Evolutionary conservation across 2,329 filamentous ascomycete genomes (phyloP).

Genomic region (Monosporascus sp.): DNA sequence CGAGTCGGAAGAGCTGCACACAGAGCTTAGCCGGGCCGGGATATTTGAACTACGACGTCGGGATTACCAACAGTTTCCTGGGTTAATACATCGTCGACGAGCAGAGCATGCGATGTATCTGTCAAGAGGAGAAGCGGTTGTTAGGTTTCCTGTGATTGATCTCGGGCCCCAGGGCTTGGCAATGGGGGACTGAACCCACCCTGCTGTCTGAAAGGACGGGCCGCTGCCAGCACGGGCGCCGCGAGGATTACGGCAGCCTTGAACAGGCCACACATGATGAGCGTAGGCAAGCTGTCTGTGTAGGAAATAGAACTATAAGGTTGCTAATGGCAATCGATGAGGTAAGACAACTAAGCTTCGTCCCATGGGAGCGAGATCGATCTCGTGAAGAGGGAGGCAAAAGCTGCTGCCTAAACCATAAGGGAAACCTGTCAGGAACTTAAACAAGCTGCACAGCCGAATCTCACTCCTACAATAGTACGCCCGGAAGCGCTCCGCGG

Average conservation of each 20-base stretch:
- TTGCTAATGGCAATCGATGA: slow-evolving; percentile 2
- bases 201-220: slow-evolving; percentile 15
- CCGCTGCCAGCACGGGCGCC: slow-evolving; percentile 30
- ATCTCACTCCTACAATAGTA: neutral
- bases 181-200: slow-evolving; percentile 6
- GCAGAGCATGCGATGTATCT: slow-evolving; percentile 16
- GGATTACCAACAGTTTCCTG: slow-evolving; percentile 19
- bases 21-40: slow-evolving; percentile 5
- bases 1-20: slow-evolving; percentile 32
- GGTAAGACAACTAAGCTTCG: slow-evolving; percentile 8
- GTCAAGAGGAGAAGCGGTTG: neutral
- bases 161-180: neutral
- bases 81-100: slow-evolving; percentile 10
- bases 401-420: neutral
- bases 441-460: neutral
- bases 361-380: slow-evolving; percentile 4
- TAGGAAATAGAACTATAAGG: slow-evolving; percentile 3
- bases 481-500: neutral
- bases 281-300: slow-evolving; percentile 12
- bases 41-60: neutral
- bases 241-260: slow-evolving; percentile 29
- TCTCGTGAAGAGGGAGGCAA: neutral
- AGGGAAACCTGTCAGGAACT: neutral
- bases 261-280: slow-evolving; percentile 29
- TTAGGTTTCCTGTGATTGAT: neutral